Evolutionary conservation across 1,139 yeast species (phyloP).

Genomic region (Sugiyamaella novakii): DNA sequence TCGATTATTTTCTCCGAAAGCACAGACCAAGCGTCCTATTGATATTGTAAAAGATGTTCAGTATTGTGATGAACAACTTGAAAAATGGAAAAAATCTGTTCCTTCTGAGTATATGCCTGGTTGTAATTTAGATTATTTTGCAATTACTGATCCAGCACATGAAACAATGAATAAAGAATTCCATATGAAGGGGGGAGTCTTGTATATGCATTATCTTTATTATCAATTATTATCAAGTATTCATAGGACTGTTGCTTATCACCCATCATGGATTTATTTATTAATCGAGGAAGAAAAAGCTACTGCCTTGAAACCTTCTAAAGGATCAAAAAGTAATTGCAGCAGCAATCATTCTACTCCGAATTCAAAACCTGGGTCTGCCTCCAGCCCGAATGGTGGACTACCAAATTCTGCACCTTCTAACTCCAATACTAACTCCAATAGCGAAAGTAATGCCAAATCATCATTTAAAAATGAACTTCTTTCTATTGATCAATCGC

Average conservation of each 20-base stretch:
- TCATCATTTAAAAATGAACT: background rate
- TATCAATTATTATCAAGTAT: slow-evolving; percentile 34
- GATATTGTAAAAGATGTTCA: slow-evolving; percentile 36
- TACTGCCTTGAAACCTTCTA: background rate
- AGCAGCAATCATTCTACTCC: slow-evolving; percentile 5
- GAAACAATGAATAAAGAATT: slow-evolving; percentile 12
- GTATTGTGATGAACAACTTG: slow-evolving; percentile 39
- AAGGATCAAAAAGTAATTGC: slow-evolving; percentile 1
- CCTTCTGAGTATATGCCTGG: slow-evolving; percentile 38
- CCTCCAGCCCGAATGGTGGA: slow-evolving; percentile 9
- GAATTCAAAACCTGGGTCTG: slow-evolving; percentile 3
- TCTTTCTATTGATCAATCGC: slow-evolving; percentile 14
- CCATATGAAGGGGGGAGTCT: slow-evolving; percentile 16
- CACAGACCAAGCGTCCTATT: slow-evolving; percentile 36
- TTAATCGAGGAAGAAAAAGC: slow-evolving; percentile 23
- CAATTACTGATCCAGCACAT: slow-evolving; percentile 4
- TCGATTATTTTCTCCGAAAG: slow-evolving; percentile 38
- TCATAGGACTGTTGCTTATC: slow-evolving; percentile 39
- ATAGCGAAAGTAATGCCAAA: background rate
- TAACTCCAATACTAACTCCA: background rate
- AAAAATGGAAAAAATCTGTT: slow-evolving; percentile 36
- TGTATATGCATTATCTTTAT: slow-evolving; percentile 32
- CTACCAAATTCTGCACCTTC: slow-evolving; percentile 1
- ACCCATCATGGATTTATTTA: slow-evolving; percentile 36
- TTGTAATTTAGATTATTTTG: slow-evolving; percentile 14